A percentile compares a stretch with the other conserved stretches of the same genome.
Conservation (phyloP, 768 basidiomycete species). For the Amylocystis lapponica region DNA sequence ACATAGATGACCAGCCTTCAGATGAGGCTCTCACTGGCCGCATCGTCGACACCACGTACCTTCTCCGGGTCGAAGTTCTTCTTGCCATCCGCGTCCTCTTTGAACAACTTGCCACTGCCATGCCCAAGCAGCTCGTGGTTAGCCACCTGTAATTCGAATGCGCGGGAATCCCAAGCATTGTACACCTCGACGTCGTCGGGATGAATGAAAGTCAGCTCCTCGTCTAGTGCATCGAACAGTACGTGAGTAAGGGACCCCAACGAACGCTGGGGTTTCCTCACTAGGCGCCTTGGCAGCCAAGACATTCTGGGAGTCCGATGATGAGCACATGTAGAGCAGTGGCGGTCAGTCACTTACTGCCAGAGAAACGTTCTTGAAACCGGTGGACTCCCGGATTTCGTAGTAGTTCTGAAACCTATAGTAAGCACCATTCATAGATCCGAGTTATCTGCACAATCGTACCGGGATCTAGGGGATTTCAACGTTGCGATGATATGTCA, state of each 20-base stretch:
- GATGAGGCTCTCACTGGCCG: background rate
- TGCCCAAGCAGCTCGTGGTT: conserved; percentile 88
- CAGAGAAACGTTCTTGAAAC: conserved; percentile 88
- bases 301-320: conserved; percentile 73
- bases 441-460: conserved; percentile 20
- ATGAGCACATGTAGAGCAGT: background rate
- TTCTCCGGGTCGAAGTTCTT: conserved; percentile 79
- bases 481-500: conserved; percentile 1
- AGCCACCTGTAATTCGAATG: conserved; percentile 86
- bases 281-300: conserved; percentile 84
- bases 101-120: conserved; percentile 79
- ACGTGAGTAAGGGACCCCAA: background rate
- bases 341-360: conserved; percentile 41
- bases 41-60: conserved; percentile 19
- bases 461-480: conserved; percentile 69
- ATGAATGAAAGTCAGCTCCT: conserved; percentile 77
- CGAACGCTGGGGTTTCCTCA: conserved; percentile 26
- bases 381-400: conserved; percentile 71
- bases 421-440: too few relatives aligned
- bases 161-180: conserved; percentile 69
- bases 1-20: background rate
- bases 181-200: conserved; percentile 72
- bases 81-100: conserved; percentile 67
- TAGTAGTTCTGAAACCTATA: conserved; percentile 59
- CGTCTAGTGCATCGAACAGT: conserved; percentile 39